Base-by-base conservation (phyloP, 2,329 filamentous ascomycete species). In the Exophiala spinifera region DNA sequence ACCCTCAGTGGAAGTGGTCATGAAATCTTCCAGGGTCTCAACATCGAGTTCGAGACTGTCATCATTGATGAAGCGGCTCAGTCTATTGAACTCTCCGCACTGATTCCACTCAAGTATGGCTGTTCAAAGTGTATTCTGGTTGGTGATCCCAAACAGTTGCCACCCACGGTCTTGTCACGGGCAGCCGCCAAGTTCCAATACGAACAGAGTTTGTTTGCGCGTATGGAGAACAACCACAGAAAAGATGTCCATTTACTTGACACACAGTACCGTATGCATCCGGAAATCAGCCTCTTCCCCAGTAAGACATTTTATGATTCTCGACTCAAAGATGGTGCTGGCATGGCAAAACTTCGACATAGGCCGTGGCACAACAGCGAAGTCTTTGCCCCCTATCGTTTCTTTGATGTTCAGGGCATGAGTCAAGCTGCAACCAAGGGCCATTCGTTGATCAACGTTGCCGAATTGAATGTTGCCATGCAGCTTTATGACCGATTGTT, bases 231-330 rank as follows among this genome's bases (percentile, higher is more conserved):
- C 65, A 96, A 96, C 61, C 86, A 92, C 64, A 89, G 90, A 1
- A 78, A 88, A 28, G 87, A 95, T 61, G 85, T 99, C 14, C 92
- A 99, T 74, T 79, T 99, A 21, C 83, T 99, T n/a, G 92, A 97
- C 67, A 94, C 88, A 52, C 94, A 99, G 68, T 99, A 99, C 70
- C 94, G 94, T 72, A 99, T 99, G 95, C 94, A 99, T 73, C 94
- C 95, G 0, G 89, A 94, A 63, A 99, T 99, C 69, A 96, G 91
- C 70, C 72, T 78, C 49, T 99, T 96, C 70, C 94, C 95, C 1
- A 96, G 91, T 70, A 77, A 81, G 63, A 87, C 91, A 48, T 99
- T 99, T 74, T 99, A 99, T 73, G 90, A 97, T 67, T 85, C 89
- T 23, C 83, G 85, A 60, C 82, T 99, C 10, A 77, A 91, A 60